Percentiles rank a stretch among this genome's conserved stretches.
Conservation (phyloP, 495 filamentous ascomycete genomes). For the Podospora anserina region DNA sequence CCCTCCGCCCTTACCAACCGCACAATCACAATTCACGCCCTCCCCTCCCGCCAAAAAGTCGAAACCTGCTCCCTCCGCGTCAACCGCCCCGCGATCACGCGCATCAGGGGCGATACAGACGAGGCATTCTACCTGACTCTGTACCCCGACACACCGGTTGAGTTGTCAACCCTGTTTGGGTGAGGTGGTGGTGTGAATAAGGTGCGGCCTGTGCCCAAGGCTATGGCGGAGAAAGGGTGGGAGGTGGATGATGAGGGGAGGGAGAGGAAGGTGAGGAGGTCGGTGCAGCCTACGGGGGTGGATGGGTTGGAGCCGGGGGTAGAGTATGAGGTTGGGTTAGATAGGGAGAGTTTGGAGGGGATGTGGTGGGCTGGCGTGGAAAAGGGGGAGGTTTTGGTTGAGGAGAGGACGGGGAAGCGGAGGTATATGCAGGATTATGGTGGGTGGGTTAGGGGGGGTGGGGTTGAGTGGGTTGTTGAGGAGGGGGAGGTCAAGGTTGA, state of each 20-base stretch:
- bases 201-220: not conserved
- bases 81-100: not conserved
- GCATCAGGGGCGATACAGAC: not conserved
- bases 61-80: not conserved
- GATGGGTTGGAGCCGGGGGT: slow-evolving; percentile 2
- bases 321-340: not conserved
- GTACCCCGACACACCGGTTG: not conserved
- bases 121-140: not conserved
- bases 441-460: not conserved
- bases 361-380: not conserved
- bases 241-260: not conserved
- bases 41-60: not conserved
- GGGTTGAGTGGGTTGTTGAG: not conserved
- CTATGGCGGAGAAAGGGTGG: not conserved
- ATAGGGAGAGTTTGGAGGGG: not conserved
- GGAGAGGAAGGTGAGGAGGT: not conserved
- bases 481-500: not conserved
- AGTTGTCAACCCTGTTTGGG: not conserved
- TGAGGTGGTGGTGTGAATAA: not conserved
- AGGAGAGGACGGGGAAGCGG: not conserved
- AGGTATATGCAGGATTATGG: slow-evolving; percentile 1
- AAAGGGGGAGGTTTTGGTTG: not conserved
- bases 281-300: not conserved
- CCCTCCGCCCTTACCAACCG: not conserved
- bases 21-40: not conserved